Evolutionary conservation across 2,329 filamentous ascomycete genomes (phyloP), one percentile per base, ranked within the genome.

Genomic region (Neoarthrinium moseri): DNA sequence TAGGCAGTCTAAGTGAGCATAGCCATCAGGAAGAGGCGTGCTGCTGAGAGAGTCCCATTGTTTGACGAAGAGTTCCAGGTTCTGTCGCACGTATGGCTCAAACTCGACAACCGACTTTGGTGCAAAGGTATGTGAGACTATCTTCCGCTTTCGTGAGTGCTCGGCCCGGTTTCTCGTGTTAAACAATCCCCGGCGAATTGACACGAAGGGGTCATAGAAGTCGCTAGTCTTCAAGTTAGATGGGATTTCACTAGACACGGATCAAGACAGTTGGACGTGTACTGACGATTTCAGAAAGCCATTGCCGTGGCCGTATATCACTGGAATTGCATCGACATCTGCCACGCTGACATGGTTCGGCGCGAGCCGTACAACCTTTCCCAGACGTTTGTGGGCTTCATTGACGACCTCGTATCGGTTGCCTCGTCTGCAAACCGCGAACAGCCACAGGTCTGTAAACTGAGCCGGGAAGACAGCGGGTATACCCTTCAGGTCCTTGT

Each of bases 201-300:
- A 91, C 44, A 96, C 90, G 57, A 96, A 96, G 39, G 89, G 87
- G 59, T 95, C 89, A 58, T 96, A 96, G 69, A 91, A 95, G 2
- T 91, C 84, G 78, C n/a, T n/a, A n/a, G n/a, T n/a, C n/a, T n/a
- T n/a, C n/a, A n/a, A n/a, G n/a, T n/a, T n/a, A n/a, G n/a, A n/a
- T n/a, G n/a, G n/a, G n/a, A n/a, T n/a, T n/a, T n/a, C n/a, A n/a
- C n/a, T n/a, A n/a, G n/a, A n/a, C n/a, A n/a, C n/a, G n/a, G n/a
- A n/a, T n/a, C n/a, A n/a, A n/a, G n/a, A n/a, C n/a, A n/a, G n/a
- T n/a, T n/a, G n/a, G n/a, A n/a, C n/a, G n/a, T n/a, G n/a, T n/a
- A n/a, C n/a, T n/a, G n/a, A n/a, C n/a, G 83, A 72, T 63, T 90
- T 90, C 48, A 89, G 60, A 56, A 89, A 87, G 0, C 86, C 86